Evolutionary conservation across 805 yeast genomes (phyloP), one percentile per base, ranked within the genome.

Genomic region (Kazachstania psychrophila): DNA sequence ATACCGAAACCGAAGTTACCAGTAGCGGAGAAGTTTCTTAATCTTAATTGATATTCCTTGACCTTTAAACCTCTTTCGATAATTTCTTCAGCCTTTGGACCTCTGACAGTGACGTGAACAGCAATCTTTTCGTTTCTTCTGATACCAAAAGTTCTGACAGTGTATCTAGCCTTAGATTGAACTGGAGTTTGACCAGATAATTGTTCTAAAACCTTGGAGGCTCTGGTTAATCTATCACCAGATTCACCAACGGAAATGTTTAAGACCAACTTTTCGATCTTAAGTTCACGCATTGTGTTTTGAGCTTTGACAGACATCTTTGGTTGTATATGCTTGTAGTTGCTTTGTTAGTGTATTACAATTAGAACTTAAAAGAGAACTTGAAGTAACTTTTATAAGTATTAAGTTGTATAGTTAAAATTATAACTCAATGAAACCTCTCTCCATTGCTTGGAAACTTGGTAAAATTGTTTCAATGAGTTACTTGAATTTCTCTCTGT

Each of bases 1-100:
- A 92, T 80, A 82, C 98, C 98, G 81, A 92, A 92, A 78, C 98
- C 98, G 65, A 92, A 92, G 96, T 92, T 92, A 76, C 98, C 98
- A 65, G 97, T 89, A 62, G 77, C 86, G 63, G 96, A 85, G 79
- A 92, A 92, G 94, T 92, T 92, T 71, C 72, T 85, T 66, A 71
- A 72, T 68, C 74, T 78, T 68, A 92, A 83, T 77, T 92, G 97
- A 77, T 87, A 92, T 78, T 92, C 98, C 79, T 89, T 92, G 69
- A 92, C 98, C 79, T 92, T 92, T 65, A 92, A 79, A 69, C 98
- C 98, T 75, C 98, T 85, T 80, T 92, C 98, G 68, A 92, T 78
- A 74, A 92, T 92, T 79, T 92, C 98, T 79, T 87, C 95, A 59
- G 94, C 94, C 75, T 89, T 92, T 76, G 98, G 97, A 64, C 98